Conservation (phyloP, 805 yeast species). For the Candida taoyuanica region DNA sequence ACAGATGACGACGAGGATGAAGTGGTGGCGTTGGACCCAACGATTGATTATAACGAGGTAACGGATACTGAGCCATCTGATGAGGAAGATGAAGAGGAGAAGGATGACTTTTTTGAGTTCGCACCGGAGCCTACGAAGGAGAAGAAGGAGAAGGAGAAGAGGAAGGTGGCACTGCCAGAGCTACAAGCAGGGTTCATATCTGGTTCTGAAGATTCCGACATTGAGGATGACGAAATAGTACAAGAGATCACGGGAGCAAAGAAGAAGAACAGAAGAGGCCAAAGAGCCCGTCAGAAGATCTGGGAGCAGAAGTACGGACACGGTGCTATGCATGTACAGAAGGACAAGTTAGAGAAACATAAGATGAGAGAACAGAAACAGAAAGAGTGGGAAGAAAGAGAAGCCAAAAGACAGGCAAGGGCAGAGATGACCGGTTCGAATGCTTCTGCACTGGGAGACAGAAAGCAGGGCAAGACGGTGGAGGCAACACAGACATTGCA, state of each 20-base stretch:
- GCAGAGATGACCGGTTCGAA: conserved; percentile 39
- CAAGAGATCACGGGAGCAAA: conserved; percentile 46
- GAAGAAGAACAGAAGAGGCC: conserved; percentile 91
- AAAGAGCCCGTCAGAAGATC: conserved; percentile 91
- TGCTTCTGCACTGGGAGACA: conserved; percentile 35
- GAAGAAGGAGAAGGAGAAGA: conserved; percentile 21
- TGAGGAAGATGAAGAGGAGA: conserved; percentile 23
- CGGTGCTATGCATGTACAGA: conserved; percentile 76
- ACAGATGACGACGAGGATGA: conserved; percentile 40
- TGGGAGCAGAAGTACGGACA: conserved; percentile 91
- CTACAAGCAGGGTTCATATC: conserved; percentile 79
- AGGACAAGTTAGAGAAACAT: conserved; percentile 50
- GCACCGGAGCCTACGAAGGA: conserved; percentile 19
- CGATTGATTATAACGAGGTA: conserved; percentile 43
- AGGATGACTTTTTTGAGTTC: conserved; percentile 38
- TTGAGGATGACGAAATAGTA: conserved; percentile 47
- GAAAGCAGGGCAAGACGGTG: conserved; percentile 17
- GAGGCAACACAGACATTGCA: conserved; percentile 41
- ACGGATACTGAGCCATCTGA: conserved; percentile 61
- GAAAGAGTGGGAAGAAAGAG: conserved; percentile 68
- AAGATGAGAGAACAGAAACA: conserved; percentile 58
- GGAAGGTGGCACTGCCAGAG: conserved; percentile 53
- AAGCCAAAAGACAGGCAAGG: conserved; percentile 49
- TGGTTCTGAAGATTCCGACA: conserved; percentile 73
- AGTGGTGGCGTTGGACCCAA: conserved; percentile 25